Evolutionary conservation across 2,329 filamentous ascomycete species (phyloP), one percentile per base, ranked within the genome.

Genomic region (Teratosphaeria destructans): DNA sequence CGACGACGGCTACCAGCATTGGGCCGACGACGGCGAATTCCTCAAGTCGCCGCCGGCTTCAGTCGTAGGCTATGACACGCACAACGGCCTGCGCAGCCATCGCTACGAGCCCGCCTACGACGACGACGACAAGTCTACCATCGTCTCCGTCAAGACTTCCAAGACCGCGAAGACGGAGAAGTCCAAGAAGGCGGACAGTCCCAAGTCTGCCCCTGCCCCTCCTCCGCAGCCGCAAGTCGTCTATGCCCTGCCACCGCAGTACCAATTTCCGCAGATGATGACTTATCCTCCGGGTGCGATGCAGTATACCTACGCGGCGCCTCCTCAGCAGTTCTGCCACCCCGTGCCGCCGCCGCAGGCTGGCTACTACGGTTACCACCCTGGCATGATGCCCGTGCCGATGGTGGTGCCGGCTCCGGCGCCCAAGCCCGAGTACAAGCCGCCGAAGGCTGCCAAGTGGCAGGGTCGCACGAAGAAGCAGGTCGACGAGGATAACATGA

Each of bases 401-500:
- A 61, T 59, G 29, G 52, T 56, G 16, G 59, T 60, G 37, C 43
- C 61, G 49, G 37, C 37, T 56, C 62, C 54, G 43, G 35, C 58
- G 27, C 53, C 54, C 3, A 27, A 34, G 16, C 53, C 54, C 3
- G 37, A 34, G 16, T 56, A 56, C 56, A 26, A 27, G 19, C 58
- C 35, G 16, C 61, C 59, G 6, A 57, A 61, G 54, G 54, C 62
- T 23, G 66, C 65, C 56, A 62, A 63, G 59, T 75, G 72, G 72
- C 61, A 69, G 56, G 73, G 73, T 23, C 72, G 73, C 57, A 73
- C 71, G 54, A 72, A 70, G 56, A 67, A 66, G 27, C 66, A 75
- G 58, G 71, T 75, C 54, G 68, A 73, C 27, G 71, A 73, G 55
- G 73, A 75, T 63, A 75, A 75, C 59, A 68, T 70, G 65, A 71